A percentile compares a stretch with the other conserved stretches of the same genome.
Evolutionary conservation across 1,284 basidiomycete genomes (phyloP).

Genomic region (Athelia sp.): DNA sequence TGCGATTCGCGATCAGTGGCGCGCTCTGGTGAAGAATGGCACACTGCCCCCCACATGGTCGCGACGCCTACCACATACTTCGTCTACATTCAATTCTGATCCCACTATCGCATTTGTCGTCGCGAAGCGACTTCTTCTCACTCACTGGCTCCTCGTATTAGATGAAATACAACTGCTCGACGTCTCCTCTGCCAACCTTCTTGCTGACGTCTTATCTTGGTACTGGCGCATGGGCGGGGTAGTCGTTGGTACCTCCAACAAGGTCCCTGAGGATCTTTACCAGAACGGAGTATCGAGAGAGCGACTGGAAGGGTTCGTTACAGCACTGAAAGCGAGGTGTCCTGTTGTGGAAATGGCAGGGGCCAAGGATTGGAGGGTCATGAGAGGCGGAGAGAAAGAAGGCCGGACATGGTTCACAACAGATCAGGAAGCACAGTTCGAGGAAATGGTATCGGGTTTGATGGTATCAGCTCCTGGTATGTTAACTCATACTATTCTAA

Average conservation of each 20-base stretch:
- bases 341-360: constrained; percentile 53
- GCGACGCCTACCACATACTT: constrained; percentile 8
- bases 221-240: constrained; percentile 76
- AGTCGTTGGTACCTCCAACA: constrained; percentile 50
- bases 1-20: constrained; percentile 31
- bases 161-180: constrained; percentile 75
- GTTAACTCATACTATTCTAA: no score
- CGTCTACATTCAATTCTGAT: constrained; percentile 7
- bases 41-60: constrained; percentile 36
- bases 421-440: constrained; percentile 21
- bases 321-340: constrained; percentile 57
- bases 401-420: constrained; percentile 31
- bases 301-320: constrained; percentile 59
- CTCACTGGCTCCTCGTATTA: constrained; percentile 58
- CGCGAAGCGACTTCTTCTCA: constrained; percentile 42
- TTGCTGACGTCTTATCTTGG: constrained; percentile 69
- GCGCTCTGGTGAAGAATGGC: constrained; percentile 26
- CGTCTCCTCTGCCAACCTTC: constrained; percentile 58
- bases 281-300: constrained; percentile 65
- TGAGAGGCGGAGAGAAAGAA: constrained; percentile 7
- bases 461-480: neutral
- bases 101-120: constrained; percentile 38
- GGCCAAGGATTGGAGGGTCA: constrained; percentile 22
- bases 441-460: constrained; percentile 5
- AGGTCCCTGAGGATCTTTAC: constrained; percentile 66